These are phyloP conservation scores for Platanus orientalis DNA, from an alignment of 164 flowering plant species.

Conservation along the genomic window DNA sequence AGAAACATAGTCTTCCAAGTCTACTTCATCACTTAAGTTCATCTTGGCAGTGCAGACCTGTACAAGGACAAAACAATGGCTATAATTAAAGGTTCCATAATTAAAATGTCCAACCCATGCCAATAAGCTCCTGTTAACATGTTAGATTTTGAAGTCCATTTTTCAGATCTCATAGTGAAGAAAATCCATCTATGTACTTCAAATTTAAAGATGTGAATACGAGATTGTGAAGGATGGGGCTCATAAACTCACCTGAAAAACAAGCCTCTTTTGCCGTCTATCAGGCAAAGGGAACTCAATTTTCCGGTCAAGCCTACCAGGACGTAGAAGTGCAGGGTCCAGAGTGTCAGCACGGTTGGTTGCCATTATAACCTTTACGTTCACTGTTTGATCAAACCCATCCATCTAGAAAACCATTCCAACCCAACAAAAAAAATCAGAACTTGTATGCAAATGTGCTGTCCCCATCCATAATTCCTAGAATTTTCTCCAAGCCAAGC, in stretches of 20 bases:
- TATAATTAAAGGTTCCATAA: background rate
- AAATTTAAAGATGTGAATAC: no score
- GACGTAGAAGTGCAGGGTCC: constrained; percentile 96
- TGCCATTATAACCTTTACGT: constrained; percentile 98
- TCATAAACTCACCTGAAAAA: constrained; percentile 63
- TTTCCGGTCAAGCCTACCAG: constrained; percentile 92
- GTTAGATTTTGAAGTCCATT: background rate
- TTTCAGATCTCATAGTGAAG: no score
- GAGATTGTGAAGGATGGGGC: no score
- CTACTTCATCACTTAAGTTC: constrained; percentile 98
- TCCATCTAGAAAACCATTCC: constrained; percentile 67
- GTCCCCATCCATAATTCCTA: background rate
- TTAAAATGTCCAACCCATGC: no score
- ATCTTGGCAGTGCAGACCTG: constrained; percentile 97
- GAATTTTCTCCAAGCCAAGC: no score
- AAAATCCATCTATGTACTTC: no score
- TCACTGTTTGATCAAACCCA: constrained; percentile 96
- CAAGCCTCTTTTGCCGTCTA: constrained; percentile 93
- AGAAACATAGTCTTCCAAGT: constrained; percentile 95
- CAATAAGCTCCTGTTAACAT: no score
- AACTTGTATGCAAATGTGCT: background rate
- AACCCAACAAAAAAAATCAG: background rate
- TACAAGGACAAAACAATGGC: constrained; percentile 6
- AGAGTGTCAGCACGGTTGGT: constrained; percentile 95
- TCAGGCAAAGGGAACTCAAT: constrained; percentile 97